A percentile compares a stretch with the other conserved stretches of the same genome.
phyloP scores from a whole-genome alignment of 139 green algal species.

The Pleodorina starrii region DNA sequence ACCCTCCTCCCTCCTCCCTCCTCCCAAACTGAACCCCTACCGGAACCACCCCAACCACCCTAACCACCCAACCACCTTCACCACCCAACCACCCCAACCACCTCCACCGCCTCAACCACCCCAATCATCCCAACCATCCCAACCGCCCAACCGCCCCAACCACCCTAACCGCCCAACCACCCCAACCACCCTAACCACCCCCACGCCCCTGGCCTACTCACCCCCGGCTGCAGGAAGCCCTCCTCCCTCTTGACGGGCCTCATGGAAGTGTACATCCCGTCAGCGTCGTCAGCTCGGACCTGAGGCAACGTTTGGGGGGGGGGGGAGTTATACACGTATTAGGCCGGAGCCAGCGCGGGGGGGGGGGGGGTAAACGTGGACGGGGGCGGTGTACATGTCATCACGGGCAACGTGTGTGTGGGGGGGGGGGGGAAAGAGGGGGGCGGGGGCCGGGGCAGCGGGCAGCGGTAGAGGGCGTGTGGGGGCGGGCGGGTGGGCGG shows the following conservation, averaged over 20 bases:
- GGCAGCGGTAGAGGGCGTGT: no score
- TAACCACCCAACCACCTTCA: neutral
- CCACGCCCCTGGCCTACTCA: neutral
- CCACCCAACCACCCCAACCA: neutral
- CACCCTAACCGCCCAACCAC: neutral
- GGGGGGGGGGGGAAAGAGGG: neutral
- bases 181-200: neutral
- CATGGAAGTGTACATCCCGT: constrained; percentile 50
- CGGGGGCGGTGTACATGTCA: neutral
- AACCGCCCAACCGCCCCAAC: neutral
- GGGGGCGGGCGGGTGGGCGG: no score
- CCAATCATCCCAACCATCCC: neutral
- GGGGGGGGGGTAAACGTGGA: neutral
- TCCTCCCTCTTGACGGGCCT: constrained; percentile 15
- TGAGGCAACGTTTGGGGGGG: no score
- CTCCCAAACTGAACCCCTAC: neutral
- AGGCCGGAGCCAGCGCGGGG: neutral
- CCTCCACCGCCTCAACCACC: neutral
- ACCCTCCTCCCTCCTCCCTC: neutral
- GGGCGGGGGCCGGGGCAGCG: no score
- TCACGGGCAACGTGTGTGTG: no score
- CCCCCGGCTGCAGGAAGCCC: constrained; percentile 18
- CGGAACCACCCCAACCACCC: neutral
- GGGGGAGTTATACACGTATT: no score
- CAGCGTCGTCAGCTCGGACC: constrained; percentile 38